These are phyloP conservation scores for Cyclotella sp. DNA, from an alignment of 108 stramenopile species.

Conservation along the genomic window DNA sequence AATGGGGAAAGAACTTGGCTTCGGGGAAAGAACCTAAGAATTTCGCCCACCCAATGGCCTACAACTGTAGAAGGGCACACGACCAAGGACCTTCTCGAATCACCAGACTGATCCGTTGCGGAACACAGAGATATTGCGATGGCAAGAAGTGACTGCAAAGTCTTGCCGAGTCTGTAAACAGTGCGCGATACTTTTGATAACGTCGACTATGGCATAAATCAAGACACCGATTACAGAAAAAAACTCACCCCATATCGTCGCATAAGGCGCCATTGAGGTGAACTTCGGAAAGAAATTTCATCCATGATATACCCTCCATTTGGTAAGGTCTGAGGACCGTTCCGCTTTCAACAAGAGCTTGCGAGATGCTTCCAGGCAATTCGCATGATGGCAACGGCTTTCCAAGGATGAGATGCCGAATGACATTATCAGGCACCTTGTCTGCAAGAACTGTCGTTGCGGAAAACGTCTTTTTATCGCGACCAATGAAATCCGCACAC, in stretches of 20 bases:
- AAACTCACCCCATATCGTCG: slow-evolving; percentile 85
- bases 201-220: neutral
- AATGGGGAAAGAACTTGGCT: slow-evolving; percentile 57
- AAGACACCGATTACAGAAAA: neutral
- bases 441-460: neutral
- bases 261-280: slow-evolving; percentile 83
- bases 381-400: slow-evolving; percentile 72
- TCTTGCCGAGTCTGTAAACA: slow-evolving; percentile 62
- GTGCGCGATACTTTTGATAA: neutral
- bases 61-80: slow-evolving; percentile 88
- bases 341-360: slow-evolving; percentile 46
- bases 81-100: slow-evolving; percentile 58
- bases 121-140: slow-evolving; percentile 68
- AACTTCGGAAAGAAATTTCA: slow-evolving; percentile 80
- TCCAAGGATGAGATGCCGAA: slow-evolving; percentile 88
- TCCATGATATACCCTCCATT: slow-evolving; percentile 87
- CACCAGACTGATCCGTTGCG: neutral
- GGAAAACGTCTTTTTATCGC: neutral
- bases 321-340: slow-evolving; percentile 80
- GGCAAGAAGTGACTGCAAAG: slow-evolving; percentile 73
- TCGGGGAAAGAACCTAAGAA: slow-evolving; percentile 68
- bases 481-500: slow-evolving; percentile 42
- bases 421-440: slow-evolving; percentile 52
- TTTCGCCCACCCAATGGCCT: slow-evolving; percentile 86
- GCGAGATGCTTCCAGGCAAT: slow-evolving; percentile 52